A percentile compares a stretch with the other conserved stretches of the same genome.
Conservation (phyloP, 768 basidiomycete genomes). For the Russula virescens region DNA sequence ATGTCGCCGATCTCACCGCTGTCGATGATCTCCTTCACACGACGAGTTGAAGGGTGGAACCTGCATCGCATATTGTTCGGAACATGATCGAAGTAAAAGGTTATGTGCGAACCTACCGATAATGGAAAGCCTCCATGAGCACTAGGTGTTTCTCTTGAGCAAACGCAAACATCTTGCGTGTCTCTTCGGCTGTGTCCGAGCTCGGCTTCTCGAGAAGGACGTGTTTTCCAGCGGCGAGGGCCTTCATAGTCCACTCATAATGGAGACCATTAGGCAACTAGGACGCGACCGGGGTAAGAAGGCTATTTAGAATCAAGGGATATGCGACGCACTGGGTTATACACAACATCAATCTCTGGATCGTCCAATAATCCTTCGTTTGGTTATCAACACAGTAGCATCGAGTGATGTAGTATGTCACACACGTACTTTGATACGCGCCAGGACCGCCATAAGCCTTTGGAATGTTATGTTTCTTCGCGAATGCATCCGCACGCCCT, state of each 20-base stretch:
- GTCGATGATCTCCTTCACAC: conserved; percentile 48
- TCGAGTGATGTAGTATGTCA: neutral
- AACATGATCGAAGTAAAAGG: neutral
- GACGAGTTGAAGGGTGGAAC: conserved; percentile 56
- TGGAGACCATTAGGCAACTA: conserved; percentile 57
- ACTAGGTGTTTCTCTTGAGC: conserved; percentile 46
- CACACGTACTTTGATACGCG: conserved; percentile 46
- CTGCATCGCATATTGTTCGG: conserved; percentile 30
- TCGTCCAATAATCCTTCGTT: conserved; percentile 45
- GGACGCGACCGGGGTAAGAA: neutral
- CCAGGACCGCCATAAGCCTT: conserved; percentile 44
- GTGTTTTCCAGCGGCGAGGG: conserved; percentile 55
- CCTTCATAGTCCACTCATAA: conserved; percentile 63
- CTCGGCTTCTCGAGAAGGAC: conserved; percentile 60
- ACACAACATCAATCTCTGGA: conserved; percentile 48
- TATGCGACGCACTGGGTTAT: conserved; percentile 43
- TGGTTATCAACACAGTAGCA: neutral
- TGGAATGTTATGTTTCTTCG: conserved; percentile 47
- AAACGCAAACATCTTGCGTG: conserved; percentile 44
- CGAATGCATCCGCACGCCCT: conserved; percentile 42
- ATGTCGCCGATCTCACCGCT: conserved; percentile 50
- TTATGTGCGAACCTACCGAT: conserved; percentile 34
- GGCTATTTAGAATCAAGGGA: neutral
- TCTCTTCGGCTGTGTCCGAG: conserved; percentile 47
- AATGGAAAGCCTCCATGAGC: conserved; percentile 58